Evolutionary conservation across 495 filamentous ascomycete genomes (phyloP).

Genomic region (Aspergillus carlsbadensis): DNA sequence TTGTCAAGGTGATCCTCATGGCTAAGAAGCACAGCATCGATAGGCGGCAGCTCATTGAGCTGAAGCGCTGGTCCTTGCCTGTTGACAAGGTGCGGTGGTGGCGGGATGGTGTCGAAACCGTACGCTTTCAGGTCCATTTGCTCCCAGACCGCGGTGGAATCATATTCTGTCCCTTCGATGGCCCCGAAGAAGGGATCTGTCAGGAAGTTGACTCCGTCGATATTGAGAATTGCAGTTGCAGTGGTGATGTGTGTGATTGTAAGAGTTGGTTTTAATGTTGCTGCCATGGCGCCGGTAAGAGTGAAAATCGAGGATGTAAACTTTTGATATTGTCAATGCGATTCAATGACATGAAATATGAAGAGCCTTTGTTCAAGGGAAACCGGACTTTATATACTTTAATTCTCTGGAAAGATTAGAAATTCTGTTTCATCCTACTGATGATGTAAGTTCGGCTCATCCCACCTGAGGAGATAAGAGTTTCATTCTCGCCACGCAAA

Average conservation of each 20-base stretch:
- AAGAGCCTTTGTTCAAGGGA: too few species aligned
- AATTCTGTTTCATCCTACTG: too few species aligned
- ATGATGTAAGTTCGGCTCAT: too few species aligned
- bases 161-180: background rate
- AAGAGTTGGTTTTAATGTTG: too few species aligned
- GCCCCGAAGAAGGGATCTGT: background rate
- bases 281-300: too few species aligned
- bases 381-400: too few species aligned
- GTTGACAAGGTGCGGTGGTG: background rate
- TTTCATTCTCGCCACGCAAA: too few species aligned
- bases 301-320: too few species aligned
- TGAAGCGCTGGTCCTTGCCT: conserved; percentile 30
- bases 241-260: conserved; percentile 7
- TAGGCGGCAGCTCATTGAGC: conserved; percentile 41
- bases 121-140: background rate
- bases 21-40: conserved; percentile 52
- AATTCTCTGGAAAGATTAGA: too few species aligned
- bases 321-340: too few species aligned
- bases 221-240: background rate
- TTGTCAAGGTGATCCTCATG: conserved; percentile 58
- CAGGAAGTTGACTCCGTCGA: conserved; percentile 7
- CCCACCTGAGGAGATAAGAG: too few species aligned
- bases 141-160: background rate
- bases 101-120: background rate
- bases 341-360: too few species aligned